A percentile compares a stretch with the other conserved stretches of the same genome.
Evolutionary conservation across 2,329 filamentous ascomycete genomes (phyloP).

Genomic region (Penicillium sp.): DNA sequence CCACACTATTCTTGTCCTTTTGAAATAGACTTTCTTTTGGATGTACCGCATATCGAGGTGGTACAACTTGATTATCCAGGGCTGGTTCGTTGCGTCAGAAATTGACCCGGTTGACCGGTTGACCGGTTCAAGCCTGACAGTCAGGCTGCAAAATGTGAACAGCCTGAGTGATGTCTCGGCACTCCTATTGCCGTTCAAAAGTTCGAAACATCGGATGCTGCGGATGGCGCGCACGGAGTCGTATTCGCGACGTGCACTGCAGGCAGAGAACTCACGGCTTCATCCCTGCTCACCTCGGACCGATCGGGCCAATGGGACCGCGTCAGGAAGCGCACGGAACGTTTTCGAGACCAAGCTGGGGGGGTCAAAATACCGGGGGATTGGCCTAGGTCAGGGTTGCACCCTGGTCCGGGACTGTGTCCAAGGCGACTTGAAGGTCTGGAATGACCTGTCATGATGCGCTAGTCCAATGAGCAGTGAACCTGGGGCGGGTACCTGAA

Average conservation of each 20-base stretch:
- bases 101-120: not conserved
- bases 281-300: constrained; percentile 3
- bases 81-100: not conserved
- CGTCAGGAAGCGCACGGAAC: constrained; percentile 7
- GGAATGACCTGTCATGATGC: constrained; percentile 22
- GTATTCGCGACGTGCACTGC: constrained; percentile 15
- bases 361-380: not conserved
- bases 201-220: constrained; percentile 7
- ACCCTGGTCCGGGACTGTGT: constrained; percentile 12
- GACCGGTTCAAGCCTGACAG: not conserved
- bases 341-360: not conserved
- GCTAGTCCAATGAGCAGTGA: constrained; percentile 15
- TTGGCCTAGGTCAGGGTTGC: constrained; percentile 4
- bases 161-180: not conserved
- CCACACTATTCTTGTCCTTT: not conserved
- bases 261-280: constrained; percentile 5
- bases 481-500: constrained; percentile 24
- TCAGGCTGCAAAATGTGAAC: not conserved
- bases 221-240: constrained; percentile 17
- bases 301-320: constrained; percentile 11
- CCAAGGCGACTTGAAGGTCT: constrained; percentile 10
- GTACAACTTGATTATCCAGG: not conserved
- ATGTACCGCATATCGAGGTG: not conserved
- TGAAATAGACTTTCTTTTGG: not conserved
- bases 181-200: not conserved